Base-by-base conservation (phyloP, 2,329 filamentous ascomycete genomes). In the Colletotrichum abscissum region DNA sequence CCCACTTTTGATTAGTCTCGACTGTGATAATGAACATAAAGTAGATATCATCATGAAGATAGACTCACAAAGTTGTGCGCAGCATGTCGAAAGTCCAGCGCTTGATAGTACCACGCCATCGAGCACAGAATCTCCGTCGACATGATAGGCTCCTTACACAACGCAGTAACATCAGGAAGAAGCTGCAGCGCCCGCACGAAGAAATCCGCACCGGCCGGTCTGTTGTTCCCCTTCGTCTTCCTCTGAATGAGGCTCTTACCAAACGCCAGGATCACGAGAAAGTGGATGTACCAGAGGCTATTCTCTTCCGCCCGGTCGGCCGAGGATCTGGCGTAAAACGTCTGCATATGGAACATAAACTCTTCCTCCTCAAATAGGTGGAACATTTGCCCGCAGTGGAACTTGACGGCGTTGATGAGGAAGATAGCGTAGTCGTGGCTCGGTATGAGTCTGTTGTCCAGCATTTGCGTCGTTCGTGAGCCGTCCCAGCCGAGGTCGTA, bases 381-480 rank as follows among this genome's bases (percentile, higher is more conserved):
- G 8, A 88, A 88, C 2, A 89, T 76, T 33, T 88, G 88, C 1
- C 85, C 84, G 63, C 87, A 88, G 69, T 89, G 87, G 55, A 89
- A 90, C 67, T 89, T 89, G 70, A 89, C 87, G 0, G 87, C 85
- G 69, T 88, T 89, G 79, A 89, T 86, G 4, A 90, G 78, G 69
- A 87, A 89, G 3, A 87, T 79, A 2, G 86, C 86, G 72, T 87
- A 85, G 75, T 90, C 88, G 0, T 86, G 80, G 1, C 84, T 86
- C 4, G 71, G 71, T 9, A 16, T 78, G 75, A 71, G 30, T 2
- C 68, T 33, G 11, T 58, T 71, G 26, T 71, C 68, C 19, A 71
- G 11, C 0, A 56, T 33, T 4, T 60, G 68, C 9, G 63, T 49
- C 4, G 0, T 70, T 30, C 68, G n/a, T 6, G 3, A 77, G 58